These are phyloP conservation scores for Stereum hirsutum DNA, from an alignment of 1,284 basidiomycete species.

Conservation along the genomic window DNA sequence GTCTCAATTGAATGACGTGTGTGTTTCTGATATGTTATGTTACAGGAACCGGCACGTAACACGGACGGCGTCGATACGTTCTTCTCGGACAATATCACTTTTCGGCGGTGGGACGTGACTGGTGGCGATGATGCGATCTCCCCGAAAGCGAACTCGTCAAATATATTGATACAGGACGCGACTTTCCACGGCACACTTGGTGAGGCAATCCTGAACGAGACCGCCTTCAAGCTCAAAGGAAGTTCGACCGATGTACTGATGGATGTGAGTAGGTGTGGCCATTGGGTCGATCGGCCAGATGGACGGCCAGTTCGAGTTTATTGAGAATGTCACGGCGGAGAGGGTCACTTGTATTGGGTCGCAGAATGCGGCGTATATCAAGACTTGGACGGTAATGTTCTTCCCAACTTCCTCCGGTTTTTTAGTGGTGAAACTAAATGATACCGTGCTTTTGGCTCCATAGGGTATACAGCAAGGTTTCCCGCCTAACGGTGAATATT, in stretches of 20 bases:
- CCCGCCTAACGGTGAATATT: slow-evolving; percentile 19
- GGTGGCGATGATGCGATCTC: slow-evolving; percentile 23
- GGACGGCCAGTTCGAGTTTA: slow-evolving; percentile 18
- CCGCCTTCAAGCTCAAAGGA: no score
- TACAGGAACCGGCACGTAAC: slow-evolving; percentile 20
- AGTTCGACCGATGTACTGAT: no score
- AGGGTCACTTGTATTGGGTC: slow-evolving; percentile 14
- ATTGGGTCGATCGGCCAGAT: slow-evolving; percentile 19
- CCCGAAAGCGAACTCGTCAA: slow-evolving; percentile 25
- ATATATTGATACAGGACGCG: slow-evolving; percentile 24
- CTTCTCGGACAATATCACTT: slow-evolving; percentile 22
- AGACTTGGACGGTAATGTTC: slow-evolving; percentile 18
- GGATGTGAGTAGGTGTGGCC: no score
- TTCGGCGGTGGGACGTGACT: slow-evolving; percentile 21
- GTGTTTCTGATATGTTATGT: background rate
- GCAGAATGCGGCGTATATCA: slow-evolving; percentile 18
- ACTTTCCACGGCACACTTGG: slow-evolving; percentile 21
- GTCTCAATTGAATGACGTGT: no score
- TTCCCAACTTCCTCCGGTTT: no score
- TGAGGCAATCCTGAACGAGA: slow-evolving; percentile 24
- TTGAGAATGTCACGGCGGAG: slow-evolving; percentile 23
- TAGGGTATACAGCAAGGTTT: slow-evolving; percentile 20
- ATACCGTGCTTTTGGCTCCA: no score
- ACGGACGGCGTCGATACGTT: slow-evolving; percentile 26
- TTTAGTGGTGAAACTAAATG: no score